Evolutionary conservation across 805 yeast species (phyloP), one percentile per base, ranked within the genome.

Genomic region (Candida pini): DNA sequence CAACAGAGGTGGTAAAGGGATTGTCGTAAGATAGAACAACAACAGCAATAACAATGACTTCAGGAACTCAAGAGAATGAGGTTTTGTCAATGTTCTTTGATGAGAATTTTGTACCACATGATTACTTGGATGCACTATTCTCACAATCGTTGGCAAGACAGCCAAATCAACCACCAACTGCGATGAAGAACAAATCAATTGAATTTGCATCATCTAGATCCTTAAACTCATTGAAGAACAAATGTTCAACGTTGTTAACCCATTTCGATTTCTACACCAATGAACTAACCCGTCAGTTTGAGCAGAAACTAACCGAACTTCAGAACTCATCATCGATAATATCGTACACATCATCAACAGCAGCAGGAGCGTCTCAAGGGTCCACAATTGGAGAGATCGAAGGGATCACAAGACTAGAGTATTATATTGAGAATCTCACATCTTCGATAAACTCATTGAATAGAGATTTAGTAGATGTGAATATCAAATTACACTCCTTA

Each of bases 1-100:
- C n/a, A n/a, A n/a, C n/a, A n/a, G n/a, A n/a, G n/a, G n/a, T n/a
- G n/a, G n/a, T n/a, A n/a, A n/a, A n/a, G n/a, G n/a, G n/a, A 23
- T 33, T 17, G 26, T 29, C 15, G 30, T 30, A 26, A 18, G 17
- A 16, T 10, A 6, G 14, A 13, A 18, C 27, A 8, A 10, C 33
- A 29, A 5, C 27, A 3, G 3, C 34, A 15, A 21, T 29, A n/a
- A 26, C 23, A 13, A 31, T 27, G 6, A 9, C 26, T 10, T 19
- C 47, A 22, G 34, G 25, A 26, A 2, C 28, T 22, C 30, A 38
- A 31, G 51, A 56, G 24, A 58, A 59, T 35, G 73, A 73, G 12
- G 65, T 79, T 1, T 55, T 81, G 3, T 59, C 75, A 9, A 80
- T 81, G 77, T 82, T 82, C 61, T 77, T 79, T 41, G 85, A 81